These are phyloP conservation scores for Boletus barrowsii DNA, from an alignment of 768 basidiomycete genomes.

Conservation along the genomic window DNA sequence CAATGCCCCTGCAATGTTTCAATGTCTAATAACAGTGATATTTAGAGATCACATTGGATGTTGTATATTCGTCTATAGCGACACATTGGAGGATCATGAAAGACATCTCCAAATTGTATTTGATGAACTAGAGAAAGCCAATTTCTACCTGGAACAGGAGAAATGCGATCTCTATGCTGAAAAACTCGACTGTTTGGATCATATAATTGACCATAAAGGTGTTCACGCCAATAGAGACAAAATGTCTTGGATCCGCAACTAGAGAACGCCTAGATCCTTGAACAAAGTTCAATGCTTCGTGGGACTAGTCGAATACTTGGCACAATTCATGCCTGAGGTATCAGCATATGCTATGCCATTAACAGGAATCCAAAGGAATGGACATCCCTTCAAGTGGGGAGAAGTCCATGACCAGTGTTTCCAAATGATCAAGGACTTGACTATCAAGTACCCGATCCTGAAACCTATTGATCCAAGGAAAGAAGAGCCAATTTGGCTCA, in stretches of 20 bases:
- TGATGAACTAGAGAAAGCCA: accelerated
- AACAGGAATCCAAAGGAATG: not conserved
- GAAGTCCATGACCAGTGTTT: not conserved
- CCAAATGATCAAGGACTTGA: not conserved
- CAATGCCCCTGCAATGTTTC: too few relatives aligned
- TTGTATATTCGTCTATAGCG: not conserved
- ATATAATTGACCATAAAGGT: not conserved
- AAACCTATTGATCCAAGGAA: not conserved
- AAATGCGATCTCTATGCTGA: not conserved
- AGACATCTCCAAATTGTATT: not conserved
- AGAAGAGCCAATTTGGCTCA: not conserved
- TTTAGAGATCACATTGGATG: not conserved
- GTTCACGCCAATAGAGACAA: not conserved
- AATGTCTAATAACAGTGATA: too few relatives aligned
- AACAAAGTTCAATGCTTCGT: not conserved
- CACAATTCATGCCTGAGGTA: too few relatives aligned
- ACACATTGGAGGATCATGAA: too few relatives aligned
- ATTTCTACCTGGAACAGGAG: not conserved
- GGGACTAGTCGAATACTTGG: too few relatives aligned
- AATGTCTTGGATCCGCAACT: not conserved
- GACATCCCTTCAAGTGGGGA: not conserved
- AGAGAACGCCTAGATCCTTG: not conserved
- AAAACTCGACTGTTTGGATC: not conserved
- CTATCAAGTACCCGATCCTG: not conserved
- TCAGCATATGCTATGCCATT: too few relatives aligned